Conservation (phyloP, 805 yeast species). For the Metschnikowia peoriensis region DNA sequence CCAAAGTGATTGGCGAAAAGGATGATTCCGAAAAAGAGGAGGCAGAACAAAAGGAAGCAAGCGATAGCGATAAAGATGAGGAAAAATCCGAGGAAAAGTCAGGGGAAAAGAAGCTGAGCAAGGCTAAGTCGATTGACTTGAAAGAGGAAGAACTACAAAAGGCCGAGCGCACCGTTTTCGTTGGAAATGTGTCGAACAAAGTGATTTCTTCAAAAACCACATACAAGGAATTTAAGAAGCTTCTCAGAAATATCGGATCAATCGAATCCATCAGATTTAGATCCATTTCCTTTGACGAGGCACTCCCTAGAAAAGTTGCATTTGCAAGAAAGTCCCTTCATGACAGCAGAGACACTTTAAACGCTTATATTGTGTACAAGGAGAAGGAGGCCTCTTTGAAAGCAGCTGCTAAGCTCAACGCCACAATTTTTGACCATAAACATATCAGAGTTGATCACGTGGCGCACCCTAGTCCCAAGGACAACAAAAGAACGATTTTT, state of each 20-base stretch:
- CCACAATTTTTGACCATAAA: constrained; percentile 60
- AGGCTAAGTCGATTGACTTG: constrained; percentile 54
- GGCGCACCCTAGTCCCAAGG: constrained; percentile 87
- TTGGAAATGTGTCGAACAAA: constrained; percentile 74
- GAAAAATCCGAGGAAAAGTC: constrained; percentile 23
- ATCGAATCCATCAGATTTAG: constrained; percentile 84
- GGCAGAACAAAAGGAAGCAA: constrained; percentile 4
- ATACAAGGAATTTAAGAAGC: constrained; percentile 62
- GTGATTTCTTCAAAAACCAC: constrained; percentile 63
- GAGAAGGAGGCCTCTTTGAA: constrained; percentile 48
- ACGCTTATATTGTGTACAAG: constrained; percentile 82
- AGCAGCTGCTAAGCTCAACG: constrained; percentile 57
- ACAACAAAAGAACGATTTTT: constrained; percentile 78
- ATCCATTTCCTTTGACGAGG: constrained; percentile 85
- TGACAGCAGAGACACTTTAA: constrained; percentile 72
- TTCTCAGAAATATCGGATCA: constrained; percentile 52
- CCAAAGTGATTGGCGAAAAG: constrained; percentile 16
- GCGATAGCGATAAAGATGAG: constrained; percentile 34
- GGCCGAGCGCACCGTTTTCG: constrained; percentile 81
- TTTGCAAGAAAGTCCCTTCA: constrained; percentile 78
- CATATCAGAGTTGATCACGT: constrained; percentile 91
- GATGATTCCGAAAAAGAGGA: constrained; percentile 42
- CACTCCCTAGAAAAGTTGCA: constrained; percentile 89
- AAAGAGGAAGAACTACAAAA: constrained; percentile 73
- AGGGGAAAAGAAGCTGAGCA: constrained; percentile 15